A percentile compares a stretch with the other conserved stretches of the same genome.
These are phyloP conservation scores for Trichosporon faecale DNA, from an alignment of 1,284 basidiomycete species.

Conservation along the genomic window DNA sequence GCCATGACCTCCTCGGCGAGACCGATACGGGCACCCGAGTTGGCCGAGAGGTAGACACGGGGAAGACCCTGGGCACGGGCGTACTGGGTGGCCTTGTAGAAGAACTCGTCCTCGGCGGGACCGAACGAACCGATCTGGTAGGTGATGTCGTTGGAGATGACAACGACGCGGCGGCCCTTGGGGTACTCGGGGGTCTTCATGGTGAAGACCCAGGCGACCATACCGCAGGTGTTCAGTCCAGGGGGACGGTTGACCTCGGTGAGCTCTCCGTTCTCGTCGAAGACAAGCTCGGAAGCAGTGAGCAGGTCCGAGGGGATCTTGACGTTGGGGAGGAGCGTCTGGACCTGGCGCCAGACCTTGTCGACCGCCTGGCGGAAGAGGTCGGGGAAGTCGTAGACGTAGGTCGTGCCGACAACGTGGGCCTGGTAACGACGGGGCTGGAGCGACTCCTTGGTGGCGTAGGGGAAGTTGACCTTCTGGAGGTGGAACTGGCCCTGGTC, in stretches of 20 bases:
- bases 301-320: constrained; percentile 73
- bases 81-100: constrained; percentile 90
- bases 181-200: constrained; percentile 92
- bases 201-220: constrained; percentile 97
- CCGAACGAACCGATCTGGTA: constrained; percentile 99
- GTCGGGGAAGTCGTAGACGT: constrained; percentile 98
- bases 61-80: constrained; percentile 84
- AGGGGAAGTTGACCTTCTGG: constrained; percentile 85
- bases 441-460: constrained; percentile 96
- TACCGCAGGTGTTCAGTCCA: constrained; percentile 92
- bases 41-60: constrained; percentile 95
- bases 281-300: constrained; percentile 82
- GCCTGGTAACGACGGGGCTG: constrained; percentile 99
- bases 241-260: constrained; percentile 85
- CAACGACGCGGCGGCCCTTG: constrained; percentile 78
- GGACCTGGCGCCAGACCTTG: constrained; percentile 81
- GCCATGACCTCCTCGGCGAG: constrained; percentile 88
- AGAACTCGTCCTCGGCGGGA: constrained; percentile 92
- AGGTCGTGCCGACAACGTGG: constrained; percentile 97
- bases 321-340: constrained; percentile 64
- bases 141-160: constrained; percentile 98
- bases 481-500: constrained; percentile 84
- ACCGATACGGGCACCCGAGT: constrained; percentile 96
- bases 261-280: constrained; percentile 88
- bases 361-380: constrained; percentile 95